phyloP scores from a whole-genome alignment of 345 rosid genomes.

The Streptanthus diversifolius region DNA sequence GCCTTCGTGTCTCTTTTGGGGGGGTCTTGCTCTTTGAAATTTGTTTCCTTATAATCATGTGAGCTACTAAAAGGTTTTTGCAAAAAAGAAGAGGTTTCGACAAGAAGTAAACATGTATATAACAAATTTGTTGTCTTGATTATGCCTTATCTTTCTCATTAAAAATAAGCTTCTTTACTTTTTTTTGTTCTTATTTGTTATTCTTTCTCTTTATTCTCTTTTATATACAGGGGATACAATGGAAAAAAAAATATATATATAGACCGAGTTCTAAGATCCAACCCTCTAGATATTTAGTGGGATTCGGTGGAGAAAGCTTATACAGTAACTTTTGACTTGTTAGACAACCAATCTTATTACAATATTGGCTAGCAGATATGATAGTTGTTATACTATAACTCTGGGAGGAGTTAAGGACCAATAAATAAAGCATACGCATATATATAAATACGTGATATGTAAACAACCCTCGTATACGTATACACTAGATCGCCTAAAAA shows the following conservation, averaged over 20 bases:
- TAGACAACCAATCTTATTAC: background rate
- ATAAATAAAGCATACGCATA: background rate
- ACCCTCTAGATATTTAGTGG: slow-evolving; percentile 17
- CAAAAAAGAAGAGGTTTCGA: background rate
- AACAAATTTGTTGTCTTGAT: too few species aligned
- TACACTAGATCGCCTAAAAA: background rate
- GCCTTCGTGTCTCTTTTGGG: background rate
- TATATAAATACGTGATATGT: background rate
- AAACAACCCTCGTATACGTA: background rate
- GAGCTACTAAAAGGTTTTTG: background rate
- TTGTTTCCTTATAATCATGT: background rate
- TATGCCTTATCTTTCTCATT: too few species aligned
- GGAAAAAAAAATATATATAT: background rate
- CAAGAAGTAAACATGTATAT: too few species aligned
- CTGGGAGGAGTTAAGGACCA: background rate
- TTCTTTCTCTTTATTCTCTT: background rate
- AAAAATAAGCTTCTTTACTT: background rate
- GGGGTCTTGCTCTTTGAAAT: background rate
- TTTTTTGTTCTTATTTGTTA: background rate
- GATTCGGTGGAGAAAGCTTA: slow-evolving; percentile 25
- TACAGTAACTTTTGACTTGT: slow-evolving; percentile 21
- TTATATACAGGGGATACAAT: background rate
- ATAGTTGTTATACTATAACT: background rate
- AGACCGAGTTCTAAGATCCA: background rate
- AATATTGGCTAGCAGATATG: background rate